A percentile compares a stretch with the other conserved stretches of the same genome.
Conservation (phyloP, 2,329 filamentous ascomycete species). For the Pseudogymnoascus destructans region DNA sequence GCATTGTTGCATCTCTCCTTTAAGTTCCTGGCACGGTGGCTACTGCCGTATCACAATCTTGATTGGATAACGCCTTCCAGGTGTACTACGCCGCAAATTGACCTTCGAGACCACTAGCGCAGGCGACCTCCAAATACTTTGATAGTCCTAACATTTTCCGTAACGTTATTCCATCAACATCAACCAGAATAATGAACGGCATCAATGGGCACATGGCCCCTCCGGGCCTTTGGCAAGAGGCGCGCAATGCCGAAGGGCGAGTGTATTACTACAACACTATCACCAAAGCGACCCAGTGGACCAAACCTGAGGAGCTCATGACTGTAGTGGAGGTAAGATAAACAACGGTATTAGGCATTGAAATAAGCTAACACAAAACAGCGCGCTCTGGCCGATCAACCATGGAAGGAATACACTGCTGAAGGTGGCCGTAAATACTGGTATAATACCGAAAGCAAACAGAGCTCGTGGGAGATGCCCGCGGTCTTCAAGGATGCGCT, state of each 20-base stretch:
- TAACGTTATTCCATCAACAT: background rate
- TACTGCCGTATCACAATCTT: background rate
- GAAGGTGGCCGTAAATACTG: conserved; percentile 86
- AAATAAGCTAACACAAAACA: conserved; percentile 25
- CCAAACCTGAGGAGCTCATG: conserved; percentile 84
- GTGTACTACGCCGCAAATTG: background rate
- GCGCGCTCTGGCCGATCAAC: conserved; percentile 69
- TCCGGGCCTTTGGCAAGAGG: conserved; percentile 61
- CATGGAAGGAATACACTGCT: conserved; percentile 86
- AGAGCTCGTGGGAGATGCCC: conserved; percentile 92
- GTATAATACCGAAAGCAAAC: conserved; percentile 83
- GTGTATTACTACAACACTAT: conserved; percentile 82
- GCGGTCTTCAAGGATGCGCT: conserved; percentile 66
- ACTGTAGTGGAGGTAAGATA: conserved; percentile 58
- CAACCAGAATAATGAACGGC: conserved; percentile 17
- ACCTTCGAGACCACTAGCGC: background rate
- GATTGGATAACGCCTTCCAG: background rate
- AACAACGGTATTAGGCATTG: conserved; percentile 14
- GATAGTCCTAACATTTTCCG: background rate
- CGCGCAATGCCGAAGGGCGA: conserved; percentile 67
- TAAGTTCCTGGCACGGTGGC: background rate
- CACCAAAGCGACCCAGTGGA: conserved; percentile 87
- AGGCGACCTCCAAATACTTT: conserved; percentile 3
- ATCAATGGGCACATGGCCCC: conserved; percentile 25
- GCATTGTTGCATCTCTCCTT: background rate